Evolutionary conservation across 208 protist species (phyloP).

Genomic region (Crithidia fasciculata): DNA sequence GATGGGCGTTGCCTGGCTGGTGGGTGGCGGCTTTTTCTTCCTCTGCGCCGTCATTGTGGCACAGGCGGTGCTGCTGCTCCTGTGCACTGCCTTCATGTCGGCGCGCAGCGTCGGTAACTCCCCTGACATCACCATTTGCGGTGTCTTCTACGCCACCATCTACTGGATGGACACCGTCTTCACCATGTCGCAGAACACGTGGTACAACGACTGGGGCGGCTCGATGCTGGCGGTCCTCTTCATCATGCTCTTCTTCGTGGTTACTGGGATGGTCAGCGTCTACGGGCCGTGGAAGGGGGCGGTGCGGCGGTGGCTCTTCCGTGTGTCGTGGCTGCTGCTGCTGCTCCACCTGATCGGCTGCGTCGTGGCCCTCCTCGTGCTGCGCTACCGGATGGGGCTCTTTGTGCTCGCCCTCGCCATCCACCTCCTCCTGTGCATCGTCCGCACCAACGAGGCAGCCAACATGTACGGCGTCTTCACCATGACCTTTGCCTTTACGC

Average conservation of each 20-base stretch:
- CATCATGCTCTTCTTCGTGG: slow-evolving; percentile 46
- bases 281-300: slow-evolving; percentile 48
- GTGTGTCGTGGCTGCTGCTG: slow-evolving; percentile 46
- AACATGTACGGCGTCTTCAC: slow-evolving; percentile 59
- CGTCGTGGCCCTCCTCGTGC: slow-evolving; percentile 45
- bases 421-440: slow-evolving; percentile 52
- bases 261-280: slow-evolving; percentile 45
- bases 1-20: slow-evolving; percentile 55
- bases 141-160: slow-evolving; percentile 45
- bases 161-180: slow-evolving; percentile 71
- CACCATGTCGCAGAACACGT: slow-evolving; percentile 45
- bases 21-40: slow-evolving; percentile 48
- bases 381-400: slow-evolving; percentile 59
- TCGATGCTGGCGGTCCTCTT: slow-evolving; percentile 51
- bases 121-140: slow-evolving; percentile 46
- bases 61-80: slow-evolving; percentile 38
- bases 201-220: slow-evolving; percentile 42
- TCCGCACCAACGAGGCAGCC: slow-evolving; percentile 51
- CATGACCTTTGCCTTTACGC: slow-evolving; percentile 30
- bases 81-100: slow-evolving; percentile 41
- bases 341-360: slow-evolving; percentile 54
- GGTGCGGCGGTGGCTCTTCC: slow-evolving; percentile 51
- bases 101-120: slow-evolving; percentile 37
- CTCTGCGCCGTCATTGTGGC: slow-evolving; percentile 41
- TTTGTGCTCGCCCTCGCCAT: slow-evolving; percentile 59